A percentile compares a stretch with the other conserved stretches of the same genome.
Conservation (phyloP, 2,329 filamentous ascomycete genomes). For the Hymenoscyphus fraxineus region DNA sequence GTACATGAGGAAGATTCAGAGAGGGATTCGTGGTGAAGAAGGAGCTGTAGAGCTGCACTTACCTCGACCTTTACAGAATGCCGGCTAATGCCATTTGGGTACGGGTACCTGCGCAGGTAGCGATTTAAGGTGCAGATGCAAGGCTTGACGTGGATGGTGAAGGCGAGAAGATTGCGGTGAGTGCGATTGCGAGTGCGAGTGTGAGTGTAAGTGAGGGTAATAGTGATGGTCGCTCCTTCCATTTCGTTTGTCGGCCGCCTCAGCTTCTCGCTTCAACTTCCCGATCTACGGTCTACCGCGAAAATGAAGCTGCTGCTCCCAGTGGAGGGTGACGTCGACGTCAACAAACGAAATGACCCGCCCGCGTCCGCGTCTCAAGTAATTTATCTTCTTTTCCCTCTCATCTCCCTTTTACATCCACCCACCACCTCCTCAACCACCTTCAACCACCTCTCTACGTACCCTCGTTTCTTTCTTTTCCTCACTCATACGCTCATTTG, state of each 20-base stretch:
- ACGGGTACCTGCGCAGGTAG: neutral
- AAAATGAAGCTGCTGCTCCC: neutral
- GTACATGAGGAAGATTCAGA: neutral
- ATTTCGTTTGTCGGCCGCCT: neutral
- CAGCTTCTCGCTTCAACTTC: neutral
- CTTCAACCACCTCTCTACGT: neutral
- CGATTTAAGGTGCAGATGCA: neutral
- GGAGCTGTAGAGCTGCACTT: neutral
- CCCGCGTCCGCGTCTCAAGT: neutral
- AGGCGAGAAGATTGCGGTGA: neutral
- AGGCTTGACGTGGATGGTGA: neutral
- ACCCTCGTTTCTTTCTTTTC: conserved; percentile 5
- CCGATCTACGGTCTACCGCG: neutral
- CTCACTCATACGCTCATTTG: conserved; percentile 11
- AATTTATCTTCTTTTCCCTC: neutral
- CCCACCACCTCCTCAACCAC: neutral
- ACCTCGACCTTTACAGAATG: neutral
- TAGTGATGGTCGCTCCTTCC: neutral
- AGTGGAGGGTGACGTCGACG: neutral
- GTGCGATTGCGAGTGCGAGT: no score
- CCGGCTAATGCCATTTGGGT: neutral
- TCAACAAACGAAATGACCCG: neutral
- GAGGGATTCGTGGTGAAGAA: neutral
- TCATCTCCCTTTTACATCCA: neutral
- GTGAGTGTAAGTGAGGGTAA: no score